Evolutionary conservation across 2,329 filamentous ascomycete genomes (phyloP), one percentile per base, ranked within the genome.

Genomic region (Arthroderma sp.): DNA sequence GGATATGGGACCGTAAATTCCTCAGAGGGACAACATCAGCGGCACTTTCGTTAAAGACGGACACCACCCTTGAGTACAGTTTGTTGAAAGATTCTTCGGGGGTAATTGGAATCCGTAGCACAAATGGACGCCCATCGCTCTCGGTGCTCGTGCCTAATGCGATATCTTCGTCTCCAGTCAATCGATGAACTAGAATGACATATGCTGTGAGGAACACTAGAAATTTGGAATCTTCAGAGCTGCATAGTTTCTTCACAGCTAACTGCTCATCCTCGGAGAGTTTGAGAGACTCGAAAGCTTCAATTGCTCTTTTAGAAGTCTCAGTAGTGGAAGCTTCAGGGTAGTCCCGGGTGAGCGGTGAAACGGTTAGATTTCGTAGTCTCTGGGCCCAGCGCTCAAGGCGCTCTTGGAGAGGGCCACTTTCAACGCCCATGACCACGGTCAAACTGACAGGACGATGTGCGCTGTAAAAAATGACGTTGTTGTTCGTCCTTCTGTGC

Each of bases 131-230:
- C 29, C 65, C 66, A 51, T 68, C 65, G 37, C 64, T 62, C 6
- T 55, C 59, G 8, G 58, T 56, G 46, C 63, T 69, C 38, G 67
- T 68, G 32, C 64, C 68, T 44, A 71, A 57, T 31, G 66, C 64
- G 48, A 71, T 69, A 51, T 71, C 68, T 49, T 71, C 68, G 47
- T 71, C 68, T 11, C 68, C 68, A 9, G 67, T 70, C 50, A 71
- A 55, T 47, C 68, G 63, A 48, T 62, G 62, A 22, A 67, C 65
- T 38, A 71, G 55, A 41, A 68, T 57, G 2, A 68, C 57, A 39
- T 68, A 66, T 15, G 67, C 65, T 22, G 67, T 61, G 47, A 70
- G 52, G 39, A 71, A 57, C 36, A 68, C 56, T 3, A 60, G 63
- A 43, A 68, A 68, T 0, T 55, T 49, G 3, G 64, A 61, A 11